Evolutionary conservation across 805 yeast genomes (phyloP).

Genomic region (Kluyveromyces nonfermentans): DNA sequence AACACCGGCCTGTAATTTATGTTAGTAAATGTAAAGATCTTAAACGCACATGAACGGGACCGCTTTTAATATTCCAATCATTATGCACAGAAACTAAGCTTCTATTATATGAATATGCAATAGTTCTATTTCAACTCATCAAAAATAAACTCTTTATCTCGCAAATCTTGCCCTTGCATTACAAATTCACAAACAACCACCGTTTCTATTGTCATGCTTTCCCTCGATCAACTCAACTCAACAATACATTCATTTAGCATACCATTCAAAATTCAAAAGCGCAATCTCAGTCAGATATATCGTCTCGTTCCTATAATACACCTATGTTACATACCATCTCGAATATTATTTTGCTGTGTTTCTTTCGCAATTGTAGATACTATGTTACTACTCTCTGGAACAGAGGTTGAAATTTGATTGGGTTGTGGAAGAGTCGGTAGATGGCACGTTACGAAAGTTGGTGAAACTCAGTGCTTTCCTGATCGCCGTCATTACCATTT

Average conservation of each 20-base stretch:
- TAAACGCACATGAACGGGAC: not conserved
- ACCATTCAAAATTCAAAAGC: no score
- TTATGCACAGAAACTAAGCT: no score
- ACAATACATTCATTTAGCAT: no score
- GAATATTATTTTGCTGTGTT: conserved; percentile 18
- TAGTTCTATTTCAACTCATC: no score
- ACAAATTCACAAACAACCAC: no score
- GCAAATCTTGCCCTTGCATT: no score
- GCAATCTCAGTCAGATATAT: not conserved
- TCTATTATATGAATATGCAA: no score
- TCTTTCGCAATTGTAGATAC: not conserved
- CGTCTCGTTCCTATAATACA: not conserved
- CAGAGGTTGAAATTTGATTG: not conserved
- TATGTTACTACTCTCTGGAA: not conserved
- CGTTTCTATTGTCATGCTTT: no score
- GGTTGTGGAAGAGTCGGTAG: not conserved
- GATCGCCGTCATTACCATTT: not conserved
- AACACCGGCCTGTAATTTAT: conserved; percentile 58
- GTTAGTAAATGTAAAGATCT: conserved; percentile 9
- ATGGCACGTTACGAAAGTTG: not conserved
- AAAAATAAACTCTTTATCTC: no score
- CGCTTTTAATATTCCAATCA: no score
- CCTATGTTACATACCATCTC: conserved; percentile 16
- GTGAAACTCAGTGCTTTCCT: not conserved
- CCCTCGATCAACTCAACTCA: no score